phyloP scores from a whole-genome alignment of 768 basidiomycete species.

The Lactarius trivialis region DNA sequence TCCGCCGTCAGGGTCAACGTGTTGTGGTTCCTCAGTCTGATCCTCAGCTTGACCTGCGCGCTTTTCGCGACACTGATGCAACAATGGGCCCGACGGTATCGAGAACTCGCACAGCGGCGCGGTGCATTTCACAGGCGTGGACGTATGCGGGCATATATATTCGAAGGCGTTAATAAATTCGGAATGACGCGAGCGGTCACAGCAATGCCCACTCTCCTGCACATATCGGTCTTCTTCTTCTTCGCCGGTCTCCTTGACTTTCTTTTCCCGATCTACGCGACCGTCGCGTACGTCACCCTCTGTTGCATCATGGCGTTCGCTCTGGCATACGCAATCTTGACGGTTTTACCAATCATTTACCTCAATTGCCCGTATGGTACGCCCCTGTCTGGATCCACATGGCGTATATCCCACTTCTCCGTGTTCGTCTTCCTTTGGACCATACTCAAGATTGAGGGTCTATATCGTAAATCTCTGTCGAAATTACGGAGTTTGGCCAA shows the following conservation, averaged over 20 bases:
- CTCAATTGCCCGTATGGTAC: background rate
- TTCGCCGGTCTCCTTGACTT: background rate
- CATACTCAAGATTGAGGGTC: background rate
- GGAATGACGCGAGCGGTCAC: background rate
- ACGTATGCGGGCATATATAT: background rate
- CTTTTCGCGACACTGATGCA: constrained; percentile 5
- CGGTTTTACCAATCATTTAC: background rate
- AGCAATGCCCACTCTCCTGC: background rate
- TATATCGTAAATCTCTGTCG: background rate
- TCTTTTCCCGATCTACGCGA: background rate
- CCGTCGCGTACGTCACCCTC: background rate
- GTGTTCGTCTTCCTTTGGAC: background rate
- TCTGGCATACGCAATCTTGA: background rate
- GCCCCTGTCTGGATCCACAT: background rate
- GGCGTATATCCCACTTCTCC: background rate
- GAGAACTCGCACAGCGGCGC: background rate
- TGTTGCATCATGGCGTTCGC: background rate
- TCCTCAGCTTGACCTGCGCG: background rate
- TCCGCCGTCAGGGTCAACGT: no score
- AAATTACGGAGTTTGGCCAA: background rate
- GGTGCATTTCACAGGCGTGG: background rate
- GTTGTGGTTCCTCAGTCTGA: no score
- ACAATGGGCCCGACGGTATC: constrained; percentile 7
- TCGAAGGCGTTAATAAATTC: background rate
- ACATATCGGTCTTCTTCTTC: constrained; percentile 3